A percentile compares a stretch with the other conserved stretches of the same genome.
Evolutionary conservation across 2,329 filamentous ascomycete species (phyloP).

Genomic region (Colletotrichum spaethianum): DNA sequence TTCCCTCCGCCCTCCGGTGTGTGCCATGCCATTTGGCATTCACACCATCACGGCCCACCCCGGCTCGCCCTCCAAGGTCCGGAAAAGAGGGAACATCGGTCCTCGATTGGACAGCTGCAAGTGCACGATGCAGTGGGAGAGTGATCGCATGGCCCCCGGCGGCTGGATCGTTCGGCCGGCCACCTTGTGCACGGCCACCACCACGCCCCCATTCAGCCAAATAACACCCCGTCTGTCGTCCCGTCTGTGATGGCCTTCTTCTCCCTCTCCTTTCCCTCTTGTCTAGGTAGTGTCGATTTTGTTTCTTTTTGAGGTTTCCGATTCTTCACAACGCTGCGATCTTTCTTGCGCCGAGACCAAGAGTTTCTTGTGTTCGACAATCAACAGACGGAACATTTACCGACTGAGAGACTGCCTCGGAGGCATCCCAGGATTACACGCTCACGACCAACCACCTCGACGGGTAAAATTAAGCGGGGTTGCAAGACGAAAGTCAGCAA

Average conservation of each 20-base stretch:
- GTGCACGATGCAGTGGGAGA: slow-evolving; percentile 32
- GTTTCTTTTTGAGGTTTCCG: background rate
- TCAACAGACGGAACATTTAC: background rate
- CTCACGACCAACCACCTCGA: slow-evolving; percentile 12
- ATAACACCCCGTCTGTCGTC: slow-evolving; percentile 29
- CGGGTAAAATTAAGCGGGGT: background rate
- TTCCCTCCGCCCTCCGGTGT: background rate
- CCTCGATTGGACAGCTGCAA: slow-evolving; percentile 40
- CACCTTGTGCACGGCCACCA: slow-evolving; percentile 8
- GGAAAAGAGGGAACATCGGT: background rate
- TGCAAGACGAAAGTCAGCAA: background rate
- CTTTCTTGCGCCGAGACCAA: background rate
- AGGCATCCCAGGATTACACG: background rate
- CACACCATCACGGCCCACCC: slow-evolving; percentile 1
- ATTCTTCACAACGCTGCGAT: slow-evolving; percentile 11
- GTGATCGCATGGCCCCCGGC: slow-evolving; percentile 20
- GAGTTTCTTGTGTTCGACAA: background rate
- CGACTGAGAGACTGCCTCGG: background rate
- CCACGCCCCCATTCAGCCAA: slow-evolving; percentile 11
- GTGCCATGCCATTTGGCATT: background rate
- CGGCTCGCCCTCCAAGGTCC: background rate
- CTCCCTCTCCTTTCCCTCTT: slow-evolving; percentile 37
- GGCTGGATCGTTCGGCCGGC: slow-evolving; percentile 33
- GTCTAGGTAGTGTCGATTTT: slow-evolving; percentile 8
- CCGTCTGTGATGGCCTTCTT: background rate